Evolutionary conservation across 495 filamentous ascomycete species (phyloP), one percentile per base, ranked within the genome.

Genomic region (Aspergillus bertholletiae): DNA sequence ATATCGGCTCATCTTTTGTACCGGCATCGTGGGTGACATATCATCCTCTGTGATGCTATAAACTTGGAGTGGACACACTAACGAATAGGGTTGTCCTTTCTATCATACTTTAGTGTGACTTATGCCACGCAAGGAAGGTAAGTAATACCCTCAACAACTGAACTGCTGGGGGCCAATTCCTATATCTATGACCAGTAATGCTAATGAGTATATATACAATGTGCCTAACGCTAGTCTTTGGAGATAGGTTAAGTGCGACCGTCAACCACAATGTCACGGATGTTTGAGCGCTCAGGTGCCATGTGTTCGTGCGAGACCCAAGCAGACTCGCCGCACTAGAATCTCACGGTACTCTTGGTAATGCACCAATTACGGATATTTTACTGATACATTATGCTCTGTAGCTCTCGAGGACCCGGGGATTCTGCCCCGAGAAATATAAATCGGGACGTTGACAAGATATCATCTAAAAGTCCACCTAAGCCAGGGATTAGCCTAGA

Each of bases 191-290:
- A 32, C 13, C 8, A 2, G 2, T 32, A 2, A 11, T 2, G 30
- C 30, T 11, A 32, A 12, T 44, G 51, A 53, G 30, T 9, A 18
- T 24, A 40, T 50, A 15, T 18, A 3, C 5, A 5, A 43, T 28
- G 37, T 15, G 11, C 2, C 3, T 22, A 1, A n/a, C n/a, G n/a
- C n/a, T n/a, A n/a, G n/a, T n/a, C 13, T 32, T 43, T 6, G 6
- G 17, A 18, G 32, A n/a, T 39, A 69, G 64, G 59, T 67, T 9
- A 69, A 67, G 60, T 69, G 66, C 26, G 66, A 69, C 53, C 62
- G 66, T 7, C 55, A 64, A 27, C 51, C 62, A 45, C 66, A 64
- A 44, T 69, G 66, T 24, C 49, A 57, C 39, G 65, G 67, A 24
- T 69, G 66, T 27, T 53, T 51, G 18, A 61, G 64, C 35, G 66